Evolutionary conservation across 208 protist genomes (phyloP), one percentile per base, ranked within the genome.

Genomic region (Wallacemonas collosoma): DNA sequence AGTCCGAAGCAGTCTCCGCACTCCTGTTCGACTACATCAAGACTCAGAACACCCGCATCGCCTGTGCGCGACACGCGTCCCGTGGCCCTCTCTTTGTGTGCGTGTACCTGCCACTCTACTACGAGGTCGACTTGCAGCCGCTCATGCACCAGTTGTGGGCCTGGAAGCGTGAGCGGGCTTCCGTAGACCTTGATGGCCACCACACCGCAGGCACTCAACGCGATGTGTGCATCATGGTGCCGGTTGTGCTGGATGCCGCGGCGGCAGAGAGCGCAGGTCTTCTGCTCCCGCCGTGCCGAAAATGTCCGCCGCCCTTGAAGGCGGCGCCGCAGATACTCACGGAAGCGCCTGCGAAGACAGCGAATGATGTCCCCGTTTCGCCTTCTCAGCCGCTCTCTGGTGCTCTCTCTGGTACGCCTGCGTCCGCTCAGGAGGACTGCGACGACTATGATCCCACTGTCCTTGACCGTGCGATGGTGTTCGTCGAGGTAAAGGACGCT

Each of bases 31-130:
- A 75, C 41, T 86, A 76, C 64, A 74, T 91, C n/a, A 45, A 72
- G 14, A 48, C 26, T 3, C 66, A 67, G 17, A 69, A 73, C 15
- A 39, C 40, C 47, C 64, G 48, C 3, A 15, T 12, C 1, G 35
- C 11, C 3, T 47, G 4, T 3, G 40, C 36, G 38, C 7, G 35
- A 14, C 56, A 39, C 43, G 51, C 15, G 14, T 11, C 56, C 17
- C n/a, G 64, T 26, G 44, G 63, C 0, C 71, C 81, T 17, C 63
- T 95, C 2, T 70, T 87, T 40, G 39, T 94, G 2, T 87, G 87
- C 54, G 80, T 78, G 2, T 94, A 92, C 55, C 72, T 91, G 41
- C 88, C 91, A 0, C 72, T 96, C 3, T 93, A 80, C 69, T 96
- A 91, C 58, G 91, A 96, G 62, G 77, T 91, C 9, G 76, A 90